Percentiles rank a stretch among this genome's conserved stretches.
These are phyloP conservation scores for Stylosanthes scabra DNA, from an alignment of 331 rosid genomes.

Conservation along the genomic window DNA sequence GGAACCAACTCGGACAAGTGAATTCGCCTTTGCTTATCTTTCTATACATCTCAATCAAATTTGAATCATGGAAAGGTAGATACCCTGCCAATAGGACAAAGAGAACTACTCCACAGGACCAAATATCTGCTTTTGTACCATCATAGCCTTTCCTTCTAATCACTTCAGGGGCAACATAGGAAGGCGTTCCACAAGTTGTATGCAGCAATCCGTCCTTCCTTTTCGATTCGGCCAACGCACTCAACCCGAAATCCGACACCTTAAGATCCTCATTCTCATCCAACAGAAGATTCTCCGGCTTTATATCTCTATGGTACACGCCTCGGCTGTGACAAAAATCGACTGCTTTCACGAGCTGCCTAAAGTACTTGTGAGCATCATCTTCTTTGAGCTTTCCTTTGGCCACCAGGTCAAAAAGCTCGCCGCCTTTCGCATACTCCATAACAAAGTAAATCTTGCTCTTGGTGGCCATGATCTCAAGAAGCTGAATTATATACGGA, in stretches of 20 bases:
- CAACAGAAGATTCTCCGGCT: constrained; percentile 85
- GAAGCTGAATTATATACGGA: constrained; percentile 73
- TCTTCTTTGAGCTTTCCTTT: constrained; percentile 86
- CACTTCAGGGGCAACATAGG: constrained; percentile 95
- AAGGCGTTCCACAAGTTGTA: constrained; percentile 95
- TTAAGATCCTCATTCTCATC: constrained; percentile 87
- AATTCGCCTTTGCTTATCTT: constrained; percentile 74
- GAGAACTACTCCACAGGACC: constrained; percentile 96
- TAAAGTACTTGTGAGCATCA: constrained; percentile 67
- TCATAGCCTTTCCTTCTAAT: constrained; percentile 81
- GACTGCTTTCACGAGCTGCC: constrained; percentile 76
- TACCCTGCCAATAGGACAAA: constrained; percentile 85
- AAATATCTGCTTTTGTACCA: constrained; percentile 89
- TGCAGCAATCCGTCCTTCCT: constrained; percentile 72
- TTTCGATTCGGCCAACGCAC: constrained; percentile 75
- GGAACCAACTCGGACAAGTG: constrained; percentile 76
- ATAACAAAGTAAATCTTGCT: constrained; percentile 80
- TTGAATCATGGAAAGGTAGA: constrained; percentile 73
- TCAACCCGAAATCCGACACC: constrained; percentile 90
- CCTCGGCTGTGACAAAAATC: constrained; percentile 95
- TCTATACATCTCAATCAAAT: constrained; percentile 84
- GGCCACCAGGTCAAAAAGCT: constrained; percentile 71
- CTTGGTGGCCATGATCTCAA: constrained; percentile 92
- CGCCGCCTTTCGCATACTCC: constrained; percentile 94
- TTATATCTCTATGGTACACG: constrained; percentile 91